phyloP scores from a whole-genome alignment of 2,329 filamentous ascomycete genomes.

The Colletotrichum cordylinicola region DNA sequence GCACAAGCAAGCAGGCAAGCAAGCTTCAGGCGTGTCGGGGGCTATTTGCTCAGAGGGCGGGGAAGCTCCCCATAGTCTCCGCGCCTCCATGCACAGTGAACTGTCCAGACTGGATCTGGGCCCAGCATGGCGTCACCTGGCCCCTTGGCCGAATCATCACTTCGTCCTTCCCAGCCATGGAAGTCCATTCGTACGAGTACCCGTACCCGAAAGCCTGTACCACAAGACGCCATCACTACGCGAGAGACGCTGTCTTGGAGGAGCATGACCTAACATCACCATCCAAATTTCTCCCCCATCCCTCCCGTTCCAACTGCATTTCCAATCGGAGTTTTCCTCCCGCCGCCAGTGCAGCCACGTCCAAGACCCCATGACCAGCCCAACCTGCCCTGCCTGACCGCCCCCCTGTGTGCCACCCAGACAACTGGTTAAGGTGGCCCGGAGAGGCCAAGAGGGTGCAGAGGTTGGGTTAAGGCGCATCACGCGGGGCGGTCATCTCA shows the following conservation, averaged over 20 bases:
- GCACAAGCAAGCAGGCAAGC: neutral
- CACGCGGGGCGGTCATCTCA: neutral
- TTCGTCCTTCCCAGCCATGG: neutral
- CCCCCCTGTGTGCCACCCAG: neutral
- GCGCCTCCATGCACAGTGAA: conserved; percentile 2
- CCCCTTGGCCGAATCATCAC: conserved; percentile 12
- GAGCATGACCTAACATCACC: neutral
- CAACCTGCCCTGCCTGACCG: neutral
- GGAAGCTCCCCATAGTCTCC: neutral
- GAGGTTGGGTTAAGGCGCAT: neutral
- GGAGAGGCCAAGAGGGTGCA: neutral
- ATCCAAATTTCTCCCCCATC: neutral
- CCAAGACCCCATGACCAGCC: neutral
- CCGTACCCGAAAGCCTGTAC: neutral
- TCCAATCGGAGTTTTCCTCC: conserved; percentile 2
- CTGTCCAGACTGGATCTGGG: neutral
- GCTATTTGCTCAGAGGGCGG: neutral
- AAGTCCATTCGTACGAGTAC: neutral
- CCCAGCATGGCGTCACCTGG: conserved; percentile 14
- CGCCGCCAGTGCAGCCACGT: conserved; percentile 1
- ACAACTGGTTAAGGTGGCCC: neutral
- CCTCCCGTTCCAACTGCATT: neutral
- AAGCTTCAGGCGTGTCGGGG: neutral
- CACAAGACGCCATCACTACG: neutral
- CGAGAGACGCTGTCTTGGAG: neutral